Evolutionary conservation across 2,329 filamentous ascomycete species (phyloP).

Genomic region (Ophiostoma pallidulum): DNA sequence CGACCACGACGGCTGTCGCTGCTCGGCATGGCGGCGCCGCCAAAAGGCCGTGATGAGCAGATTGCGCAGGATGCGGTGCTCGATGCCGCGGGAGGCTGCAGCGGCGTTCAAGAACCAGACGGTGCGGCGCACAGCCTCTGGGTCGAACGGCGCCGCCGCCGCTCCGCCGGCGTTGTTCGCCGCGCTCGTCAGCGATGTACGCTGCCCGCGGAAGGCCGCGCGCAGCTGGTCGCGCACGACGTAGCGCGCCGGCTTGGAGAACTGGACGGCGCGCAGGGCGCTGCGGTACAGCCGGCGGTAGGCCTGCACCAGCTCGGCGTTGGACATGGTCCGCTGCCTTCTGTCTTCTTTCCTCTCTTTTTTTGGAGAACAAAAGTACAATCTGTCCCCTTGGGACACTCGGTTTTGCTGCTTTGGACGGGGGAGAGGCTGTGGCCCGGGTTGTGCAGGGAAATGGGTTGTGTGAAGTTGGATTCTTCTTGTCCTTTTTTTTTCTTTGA

Average conservation of each 20-base stretch:
- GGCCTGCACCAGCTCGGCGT: slow-evolving; percentile 45
- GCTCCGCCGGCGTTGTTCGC: slow-evolving; percentile 21
- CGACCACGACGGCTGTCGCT: slow-evolving; percentile 22
- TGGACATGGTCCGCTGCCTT: too few relatives aligned
- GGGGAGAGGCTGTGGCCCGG: too few relatives aligned
- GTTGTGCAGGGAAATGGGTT: too few relatives aligned
- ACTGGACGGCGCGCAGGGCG: slow-evolving; percentile 61
- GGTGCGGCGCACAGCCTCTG: slow-evolving; percentile 50
- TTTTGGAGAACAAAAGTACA: too few relatives aligned
- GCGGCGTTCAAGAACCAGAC: slow-evolving; percentile 62
- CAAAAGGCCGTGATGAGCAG: slow-evolving; percentile 44
- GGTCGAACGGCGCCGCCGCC: slow-evolving; percentile 32
- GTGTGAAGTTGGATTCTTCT: too few relatives aligned
- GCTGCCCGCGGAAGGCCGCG: slow-evolving; percentile 40
- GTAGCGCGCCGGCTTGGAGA: slow-evolving; percentile 58
- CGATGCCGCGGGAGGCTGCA: slow-evolving; percentile 51
- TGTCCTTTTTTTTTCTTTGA: too few relatives aligned
- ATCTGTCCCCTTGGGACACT: too few relatives aligned
- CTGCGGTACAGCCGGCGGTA: slow-evolving; percentile 63
- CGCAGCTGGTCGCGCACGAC: slow-evolving; percentile 51
- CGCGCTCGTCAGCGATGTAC: slow-evolving; percentile 5
- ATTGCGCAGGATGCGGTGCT: slow-evolving; percentile 65
- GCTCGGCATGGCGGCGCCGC: slow-evolving; percentile 21
- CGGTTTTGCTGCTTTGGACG: too few relatives aligned
- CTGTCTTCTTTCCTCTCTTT: too few relatives aligned